Conservation (phyloP, 805 yeast species). For the Starmera amethionina region DNA sequence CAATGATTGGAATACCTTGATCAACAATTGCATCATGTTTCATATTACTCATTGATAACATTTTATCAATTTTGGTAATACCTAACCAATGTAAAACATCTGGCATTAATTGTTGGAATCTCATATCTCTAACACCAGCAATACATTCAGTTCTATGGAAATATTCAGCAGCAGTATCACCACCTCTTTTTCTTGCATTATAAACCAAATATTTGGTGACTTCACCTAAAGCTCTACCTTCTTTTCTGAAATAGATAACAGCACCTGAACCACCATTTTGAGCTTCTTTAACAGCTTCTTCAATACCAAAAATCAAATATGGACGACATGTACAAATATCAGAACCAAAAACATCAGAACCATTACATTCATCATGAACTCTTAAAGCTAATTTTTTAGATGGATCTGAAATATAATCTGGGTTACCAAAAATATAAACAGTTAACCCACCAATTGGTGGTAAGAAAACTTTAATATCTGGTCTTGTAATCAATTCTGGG, state of each 20-base stretch:
- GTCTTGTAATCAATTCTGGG: slow-evolving; percentile 59
- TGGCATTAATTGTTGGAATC: slow-evolving; percentile 66
- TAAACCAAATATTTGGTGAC: slow-evolving; percentile 61
- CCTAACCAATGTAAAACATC: slow-evolving; percentile 61
- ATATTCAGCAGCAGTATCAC: slow-evolving; percentile 59
- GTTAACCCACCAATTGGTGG: slow-evolving; percentile 67
- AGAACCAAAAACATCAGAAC: slow-evolving; percentile 59
- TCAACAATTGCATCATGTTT: slow-evolving; percentile 60
- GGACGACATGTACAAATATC: slow-evolving; percentile 68
- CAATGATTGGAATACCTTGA: slow-evolving; percentile 55
- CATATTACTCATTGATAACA: slow-evolving; percentile 68
- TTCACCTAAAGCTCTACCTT: slow-evolving; percentile 63
- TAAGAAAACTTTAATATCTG: slow-evolving; percentile 53
- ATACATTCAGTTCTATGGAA: slow-evolving; percentile 62
- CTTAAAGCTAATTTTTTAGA: slow-evolving; percentile 43
- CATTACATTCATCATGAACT: slow-evolving; percentile 62
- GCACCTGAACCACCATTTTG: slow-evolving; percentile 58
- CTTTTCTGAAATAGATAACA: slow-evolving; percentile 58
- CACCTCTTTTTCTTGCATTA: slow-evolving; percentile 61
- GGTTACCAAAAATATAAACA: slow-evolving; percentile 57
- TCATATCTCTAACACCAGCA: slow-evolving; percentile 66
- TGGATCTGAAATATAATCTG: slow-evolving; percentile 42
- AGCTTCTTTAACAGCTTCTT: slow-evolving; percentile 61
- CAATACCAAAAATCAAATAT: slow-evolving; percentile 53
- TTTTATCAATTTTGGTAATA: slow-evolving; percentile 50